Evolutionary conservation across 352 stramenopile genomes (phyloP), one percentile per base, ranked within the genome.

Genomic region (Vaucheria bursata): DNA sequence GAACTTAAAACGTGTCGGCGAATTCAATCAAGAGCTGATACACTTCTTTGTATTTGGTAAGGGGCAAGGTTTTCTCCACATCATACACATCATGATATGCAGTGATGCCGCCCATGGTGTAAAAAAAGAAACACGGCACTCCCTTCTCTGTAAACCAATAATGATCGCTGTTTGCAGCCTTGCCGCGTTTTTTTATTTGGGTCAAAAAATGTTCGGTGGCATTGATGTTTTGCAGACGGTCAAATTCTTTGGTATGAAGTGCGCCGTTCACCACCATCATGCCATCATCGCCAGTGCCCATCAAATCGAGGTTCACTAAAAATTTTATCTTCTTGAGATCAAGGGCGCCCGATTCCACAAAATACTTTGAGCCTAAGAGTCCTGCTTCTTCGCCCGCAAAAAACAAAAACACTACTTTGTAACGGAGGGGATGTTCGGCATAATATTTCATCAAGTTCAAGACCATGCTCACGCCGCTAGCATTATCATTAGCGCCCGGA

Each of bases 91-190:
- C 45, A 59, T 59, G 45, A 25, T 59, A 59, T 18, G 18, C 18
- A 18, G 18, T 18, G 25, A 18, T 18, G 18, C 25, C 45, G 12
- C 45, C 45, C 45, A 59, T 59, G 18, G 25, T 18, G 25, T 59
- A 59, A 59, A 59, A 59, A 25, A 59, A 59, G 25, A 59, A 59
- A 59, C 12, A 59, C 45, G 18, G 18, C 45, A 59, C 45, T 59
- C 45, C 45, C 25, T 25, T 59, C 25, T 59, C 45, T 18, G 45
- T 59, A 59, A 59, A 59, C 18, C 25, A 59, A 59, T 59, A 59
- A 59, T 59, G 45, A 59, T 59, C 45, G 45, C 45, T 59, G 45
- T 59, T 59, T 18, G 45, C 45, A 59, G 45, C 45, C 45, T 59
- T 59, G 12, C 45, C 45, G 18, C 45, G 18, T 59, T 18, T 18